Evolutionary conservation across 805 yeast species (phyloP), one percentile per base, ranked within the genome.

Genomic region (Saitoella complicata): DNA sequence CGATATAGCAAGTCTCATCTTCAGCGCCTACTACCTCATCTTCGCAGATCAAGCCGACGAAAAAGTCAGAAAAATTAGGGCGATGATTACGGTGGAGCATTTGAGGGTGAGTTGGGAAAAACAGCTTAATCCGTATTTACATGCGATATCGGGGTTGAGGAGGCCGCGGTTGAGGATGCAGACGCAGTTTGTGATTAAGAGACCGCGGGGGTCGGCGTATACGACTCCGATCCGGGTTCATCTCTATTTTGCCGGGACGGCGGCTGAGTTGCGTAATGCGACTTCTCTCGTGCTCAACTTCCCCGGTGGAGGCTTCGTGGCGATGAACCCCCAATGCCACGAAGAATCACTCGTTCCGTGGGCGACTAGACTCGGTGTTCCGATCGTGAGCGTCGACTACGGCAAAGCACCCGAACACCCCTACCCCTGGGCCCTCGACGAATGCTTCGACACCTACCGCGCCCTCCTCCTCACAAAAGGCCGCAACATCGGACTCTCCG

Each of bases 301-400:
- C 37, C 60, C 56, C 29, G 60, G 60, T 30, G 60, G 60, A 12
- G 60, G 61, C 5, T 56, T 56, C 45, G 56, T 57, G 34, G 41
- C 55, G 38, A 51, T 49, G 55, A 43, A 46, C 10, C 59, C 60
- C 36, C 36, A 52, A 30, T 49, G 55, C 35, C 55, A 51, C 35
- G 53, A 55, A 33, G 57, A 55, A 31, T 44, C 53, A 10, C 43
- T 57, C 7, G 39, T 50, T 7, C 41, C 49, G 6, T 53, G 56
- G 56, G 53, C 56, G 3, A 51, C 46, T 40, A 40, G 44, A 13
- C 40, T 51, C 43, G 47, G 45, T 36, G 11, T 47, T 10, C 56
- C 56, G 7, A 38, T 53, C 8, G 45, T 49, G 13, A 49, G 55
- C 30, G 37, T 53, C 30, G 46, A 49, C 38, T 53, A 57, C 41